A percentile compares a stretch with the other conserved stretches of the same genome.
Evolutionary conservation across 1,284 basidiomycete species (phyloP).

Genomic region (Boletus austroedulis): DNA sequence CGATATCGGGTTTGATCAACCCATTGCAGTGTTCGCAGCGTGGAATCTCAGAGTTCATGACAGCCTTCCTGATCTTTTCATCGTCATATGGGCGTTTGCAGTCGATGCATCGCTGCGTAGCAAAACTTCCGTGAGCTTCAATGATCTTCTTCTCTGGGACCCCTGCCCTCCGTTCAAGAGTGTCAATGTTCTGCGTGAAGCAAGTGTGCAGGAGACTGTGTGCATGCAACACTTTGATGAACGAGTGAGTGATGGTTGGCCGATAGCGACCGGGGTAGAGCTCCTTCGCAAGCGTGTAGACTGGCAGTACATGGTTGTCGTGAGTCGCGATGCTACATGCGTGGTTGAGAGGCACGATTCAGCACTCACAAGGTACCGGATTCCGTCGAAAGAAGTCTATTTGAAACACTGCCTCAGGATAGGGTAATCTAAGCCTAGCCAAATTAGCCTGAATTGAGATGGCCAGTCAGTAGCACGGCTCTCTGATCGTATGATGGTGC

Average conservation of each 20-base stretch:
- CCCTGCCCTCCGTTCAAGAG: conserved; percentile 84
- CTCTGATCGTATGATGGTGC: conserved; percentile 12
- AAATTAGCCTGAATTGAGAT: conserved; percentile 59
- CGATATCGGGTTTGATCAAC: conserved; percentile 87
- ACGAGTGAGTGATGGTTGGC: conserved; percentile 89
- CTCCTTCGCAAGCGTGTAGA: conserved; percentile 86
- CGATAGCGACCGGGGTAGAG: conserved; percentile 85
- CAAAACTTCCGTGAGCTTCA: conserved; percentile 94
- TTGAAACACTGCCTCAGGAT: conserved; percentile 81
- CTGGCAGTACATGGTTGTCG: conserved; percentile 31
- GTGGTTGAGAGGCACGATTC: background rate
- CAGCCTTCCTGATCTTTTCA: conserved; percentile 64
- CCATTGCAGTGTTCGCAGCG: conserved; percentile 65
- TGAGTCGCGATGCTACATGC: background rate
- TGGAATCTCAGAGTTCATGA: conserved; percentile 54
- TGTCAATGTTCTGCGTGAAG: conserved; percentile 93
- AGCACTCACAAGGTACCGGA: conserved; percentile 66
- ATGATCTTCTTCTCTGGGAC: conserved; percentile 74
- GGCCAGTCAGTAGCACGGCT: background rate
- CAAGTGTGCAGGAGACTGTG: conserved; percentile 69
- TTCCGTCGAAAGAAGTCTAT: conserved; percentile 71
- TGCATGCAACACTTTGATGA: conserved; percentile 73
- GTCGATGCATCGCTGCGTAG: conserved; percentile 74
- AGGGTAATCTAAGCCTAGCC: conserved; percentile 67
- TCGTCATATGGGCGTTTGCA: conserved; percentile 62